These are phyloP conservation scores for Centaurea solstitialis DNA, from an alignment of 129 eudicot genomes.

Conservation along the genomic window DNA sequence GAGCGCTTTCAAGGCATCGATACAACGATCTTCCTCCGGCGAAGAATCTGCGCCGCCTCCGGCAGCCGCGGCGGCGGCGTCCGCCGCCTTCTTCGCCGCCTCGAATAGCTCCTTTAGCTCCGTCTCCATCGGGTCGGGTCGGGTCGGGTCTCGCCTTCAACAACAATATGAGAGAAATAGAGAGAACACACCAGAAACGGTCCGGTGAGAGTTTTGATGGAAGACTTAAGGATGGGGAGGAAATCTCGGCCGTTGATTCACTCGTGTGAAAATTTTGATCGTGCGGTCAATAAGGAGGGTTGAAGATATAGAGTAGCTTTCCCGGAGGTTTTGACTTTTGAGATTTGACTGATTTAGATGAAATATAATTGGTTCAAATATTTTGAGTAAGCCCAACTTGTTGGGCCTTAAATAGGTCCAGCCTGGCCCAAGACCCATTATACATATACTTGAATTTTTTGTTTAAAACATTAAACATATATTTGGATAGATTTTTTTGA, in stretches of 20 bases:
- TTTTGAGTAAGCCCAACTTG: too few species aligned
- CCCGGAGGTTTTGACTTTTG: constrained; percentile 1
- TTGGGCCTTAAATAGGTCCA: too few species aligned
- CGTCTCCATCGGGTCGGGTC: constrained; percentile 50
- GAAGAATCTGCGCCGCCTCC: constrained; percentile 31
- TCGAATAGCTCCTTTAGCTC: constrained; percentile 81
- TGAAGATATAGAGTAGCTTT: constrained; percentile 1
- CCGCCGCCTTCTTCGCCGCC: constrained; percentile 83
- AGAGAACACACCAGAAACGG: background rate
- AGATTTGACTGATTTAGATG: constrained; percentile 3
- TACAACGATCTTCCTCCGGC: constrained; percentile 82
- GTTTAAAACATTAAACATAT: too few species aligned
- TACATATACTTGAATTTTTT: too few species aligned
- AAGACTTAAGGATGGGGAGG: background rate
- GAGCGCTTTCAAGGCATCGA: constrained; percentile 69
- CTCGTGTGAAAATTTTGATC: constrained; percentile 22
- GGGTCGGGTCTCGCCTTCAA: constrained; percentile 9
- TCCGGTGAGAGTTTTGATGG: constrained; percentile 11
- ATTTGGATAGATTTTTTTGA: too few species aligned
- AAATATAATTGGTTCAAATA: too few species aligned
- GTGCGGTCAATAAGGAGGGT: constrained; percentile 8
- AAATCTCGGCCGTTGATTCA: constrained; percentile 26
- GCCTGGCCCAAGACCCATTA: too few species aligned
- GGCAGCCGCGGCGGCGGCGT: constrained; percentile 51
- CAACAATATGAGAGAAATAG: constrained; percentile 3